Percentiles rank a stretch among this genome's conserved stretches.
Conservation (phyloP, 495 filamentous ascomycete species). For the Daldinia grandis region DNA sequence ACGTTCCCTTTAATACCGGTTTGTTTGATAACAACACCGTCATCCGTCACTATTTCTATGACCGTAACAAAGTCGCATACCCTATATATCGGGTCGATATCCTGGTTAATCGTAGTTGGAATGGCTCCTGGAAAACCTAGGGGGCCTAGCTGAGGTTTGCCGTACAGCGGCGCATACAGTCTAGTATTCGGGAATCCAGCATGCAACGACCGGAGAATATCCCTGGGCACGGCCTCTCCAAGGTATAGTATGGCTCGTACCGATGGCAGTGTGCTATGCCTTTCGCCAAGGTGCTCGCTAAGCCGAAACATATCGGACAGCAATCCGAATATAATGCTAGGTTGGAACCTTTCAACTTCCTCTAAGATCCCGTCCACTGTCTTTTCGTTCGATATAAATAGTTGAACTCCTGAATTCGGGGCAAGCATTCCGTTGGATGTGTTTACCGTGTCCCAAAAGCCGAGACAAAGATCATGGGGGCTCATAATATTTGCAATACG, state of each 20-base stretch:
- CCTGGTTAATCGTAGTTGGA: background rate
- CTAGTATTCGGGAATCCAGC: conserved; percentile 12
- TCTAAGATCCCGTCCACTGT: background rate
- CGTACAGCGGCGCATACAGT: conserved; percentile 6
- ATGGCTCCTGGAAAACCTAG: conserved; percentile 6
- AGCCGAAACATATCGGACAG: conserved; percentile 3
- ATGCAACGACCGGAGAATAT: background rate
- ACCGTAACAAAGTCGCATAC: background rate
- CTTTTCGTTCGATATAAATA: conserved; percentile 17
- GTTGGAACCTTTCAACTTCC: conserved; percentile 1
- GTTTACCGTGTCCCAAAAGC: conserved; percentile 19
- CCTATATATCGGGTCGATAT: conserved; percentile 10
- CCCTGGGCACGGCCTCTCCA: background rate
- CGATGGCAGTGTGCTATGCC: background rate
- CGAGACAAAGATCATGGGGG: background rate
- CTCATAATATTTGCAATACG: conserved; percentile 10
- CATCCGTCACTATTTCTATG: conserved; percentile 17
- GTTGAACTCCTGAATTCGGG: background rate
- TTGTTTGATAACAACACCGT: conserved; percentile 8
- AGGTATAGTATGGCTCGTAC: conserved; percentile 6
- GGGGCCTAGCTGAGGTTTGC: conserved; percentile 4
- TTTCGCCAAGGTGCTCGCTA: background rate
- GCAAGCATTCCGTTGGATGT: conserved; percentile 7
- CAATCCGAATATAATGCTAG: conserved; percentile 2
- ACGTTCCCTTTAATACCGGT: conserved; percentile 12